Percentiles rank a stretch among this genome's conserved stretches.
Conservation (phyloP, 2,329 filamentous ascomycete species). For the Coniochaeta ligniaria region DNA sequence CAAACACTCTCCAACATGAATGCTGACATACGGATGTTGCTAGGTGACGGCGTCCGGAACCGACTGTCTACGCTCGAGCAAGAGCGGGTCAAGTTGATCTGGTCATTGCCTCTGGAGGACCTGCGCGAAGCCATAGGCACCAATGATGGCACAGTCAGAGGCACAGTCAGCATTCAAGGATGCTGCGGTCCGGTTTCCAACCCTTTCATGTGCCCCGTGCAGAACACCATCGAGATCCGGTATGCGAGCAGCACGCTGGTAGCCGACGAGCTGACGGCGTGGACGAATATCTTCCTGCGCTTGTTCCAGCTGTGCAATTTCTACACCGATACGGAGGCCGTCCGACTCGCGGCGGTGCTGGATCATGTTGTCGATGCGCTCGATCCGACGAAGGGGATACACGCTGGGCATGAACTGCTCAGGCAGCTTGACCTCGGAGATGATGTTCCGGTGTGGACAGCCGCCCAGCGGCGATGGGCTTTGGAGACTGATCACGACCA, state of each 20-base stretch:
- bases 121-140: neutral
- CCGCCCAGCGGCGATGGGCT: neutral
- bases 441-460: neutral
- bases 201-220: neutral
- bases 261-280: neutral
- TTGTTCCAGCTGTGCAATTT: neutral
- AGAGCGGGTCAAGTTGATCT: neutral
- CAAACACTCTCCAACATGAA: neutral
- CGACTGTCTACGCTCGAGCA: neutral
- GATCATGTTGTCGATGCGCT: neutral
- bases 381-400: neutral
- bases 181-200: neutral
- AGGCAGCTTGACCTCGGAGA: neutral
- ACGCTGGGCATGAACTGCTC: neutral
- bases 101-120: neutral
- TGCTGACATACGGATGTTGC: neutral
- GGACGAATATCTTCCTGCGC: neutral
- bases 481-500: neutral
- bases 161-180: neutral
- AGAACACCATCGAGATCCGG: neutral
- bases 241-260: neutral
- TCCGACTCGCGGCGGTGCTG: neutral
- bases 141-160: neutral
- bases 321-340: neutral
- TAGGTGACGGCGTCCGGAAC: neutral